phyloP scores from a whole-genome alignment of 139 green algal species.

The Chlorella sp. region DNA sequence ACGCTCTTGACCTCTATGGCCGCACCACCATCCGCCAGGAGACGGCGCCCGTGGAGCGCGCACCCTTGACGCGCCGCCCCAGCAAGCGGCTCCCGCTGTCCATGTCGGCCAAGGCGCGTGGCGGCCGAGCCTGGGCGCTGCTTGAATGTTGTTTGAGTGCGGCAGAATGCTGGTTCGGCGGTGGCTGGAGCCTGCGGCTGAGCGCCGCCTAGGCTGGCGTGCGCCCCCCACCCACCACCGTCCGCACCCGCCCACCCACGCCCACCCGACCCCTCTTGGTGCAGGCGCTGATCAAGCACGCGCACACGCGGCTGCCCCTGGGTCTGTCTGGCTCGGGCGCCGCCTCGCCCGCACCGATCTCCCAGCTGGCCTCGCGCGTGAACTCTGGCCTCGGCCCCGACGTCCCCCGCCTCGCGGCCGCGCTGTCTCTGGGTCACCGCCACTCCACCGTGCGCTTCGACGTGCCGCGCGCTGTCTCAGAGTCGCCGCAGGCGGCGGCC shows the following conservation, averaged over 20 bases:
- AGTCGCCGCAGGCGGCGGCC: not conserved
- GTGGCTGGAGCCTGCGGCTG: too few species aligned
- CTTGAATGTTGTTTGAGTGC: too few species aligned
- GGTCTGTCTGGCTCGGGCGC: not conserved
- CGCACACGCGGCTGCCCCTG: not conserved
- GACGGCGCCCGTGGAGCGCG: not conserved
- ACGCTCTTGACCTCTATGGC: slow-evolving; percentile 56
- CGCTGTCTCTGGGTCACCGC: not conserved
- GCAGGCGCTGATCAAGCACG: not conserved
- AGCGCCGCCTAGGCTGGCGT: too few species aligned
- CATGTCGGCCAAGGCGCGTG: not conserved
- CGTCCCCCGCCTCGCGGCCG: not conserved
- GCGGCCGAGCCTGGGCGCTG: too few species aligned
- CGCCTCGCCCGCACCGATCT: not conserved
- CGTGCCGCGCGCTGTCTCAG: not conserved
- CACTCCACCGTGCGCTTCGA: slow-evolving; percentile 24
- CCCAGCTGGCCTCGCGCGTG: not conserved
- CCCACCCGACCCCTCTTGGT: not conserved
- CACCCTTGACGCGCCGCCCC: not conserved
- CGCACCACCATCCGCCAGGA: slow-evolving; percentile 4
- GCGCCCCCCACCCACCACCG: too few species aligned
- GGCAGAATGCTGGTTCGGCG: too few species aligned
- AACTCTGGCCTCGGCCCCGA: not conserved
- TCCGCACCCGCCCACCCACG: not conserved
- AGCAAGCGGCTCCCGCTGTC: slow-evolving; percentile 30